These are phyloP conservation scores for Obelidium mucronatum DNA, from an alignment of 192 early-diverging fungal species.

Conservation along the genomic window DNA sequence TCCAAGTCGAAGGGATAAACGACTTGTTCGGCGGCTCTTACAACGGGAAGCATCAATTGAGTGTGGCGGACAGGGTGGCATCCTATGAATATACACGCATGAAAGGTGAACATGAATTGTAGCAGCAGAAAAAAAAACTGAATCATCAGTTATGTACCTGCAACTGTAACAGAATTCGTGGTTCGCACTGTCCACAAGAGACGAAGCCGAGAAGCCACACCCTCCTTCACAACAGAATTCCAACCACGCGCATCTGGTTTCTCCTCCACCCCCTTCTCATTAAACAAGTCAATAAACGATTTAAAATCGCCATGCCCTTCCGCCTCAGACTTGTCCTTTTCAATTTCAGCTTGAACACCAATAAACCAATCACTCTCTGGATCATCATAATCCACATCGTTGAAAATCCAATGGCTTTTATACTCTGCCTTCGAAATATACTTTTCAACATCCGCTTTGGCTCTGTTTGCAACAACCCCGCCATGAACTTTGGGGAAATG, in stretches of 20 bases:
- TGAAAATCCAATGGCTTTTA: constrained; percentile 17
- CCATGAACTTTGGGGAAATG: constrained; percentile 21
- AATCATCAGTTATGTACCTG: constrained; percentile 9
- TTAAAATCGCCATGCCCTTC: background rate
- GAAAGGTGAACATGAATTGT: too few species aligned
- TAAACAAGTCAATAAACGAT: background rate
- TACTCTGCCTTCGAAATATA: background rate
- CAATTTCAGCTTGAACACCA: constrained; percentile 11
- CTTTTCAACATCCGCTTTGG: constrained; percentile 10
- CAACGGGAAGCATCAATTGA: constrained; percentile 43
- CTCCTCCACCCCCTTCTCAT: background rate
- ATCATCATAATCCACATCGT: background rate
- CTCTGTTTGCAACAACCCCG: background rate
- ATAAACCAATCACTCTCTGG: constrained; percentile 19
- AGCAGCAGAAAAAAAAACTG: too few species aligned
- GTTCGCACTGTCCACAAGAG: constrained; percentile 40
- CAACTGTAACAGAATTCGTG: constrained; percentile 38
- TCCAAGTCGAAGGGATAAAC: constrained; percentile 41
- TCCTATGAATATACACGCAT: background rate
- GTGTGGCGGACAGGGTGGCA: constrained; percentile 33
- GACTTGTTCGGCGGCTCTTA: constrained; percentile 33
- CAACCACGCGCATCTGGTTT: constrained; percentile 19
- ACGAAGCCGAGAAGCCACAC: constrained; percentile 8
- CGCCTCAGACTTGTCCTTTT: background rate
- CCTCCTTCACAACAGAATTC: constrained; percentile 11